Conservation (phyloP, 257 asterid genomes). For the Jacaranda copaia region DNA sequence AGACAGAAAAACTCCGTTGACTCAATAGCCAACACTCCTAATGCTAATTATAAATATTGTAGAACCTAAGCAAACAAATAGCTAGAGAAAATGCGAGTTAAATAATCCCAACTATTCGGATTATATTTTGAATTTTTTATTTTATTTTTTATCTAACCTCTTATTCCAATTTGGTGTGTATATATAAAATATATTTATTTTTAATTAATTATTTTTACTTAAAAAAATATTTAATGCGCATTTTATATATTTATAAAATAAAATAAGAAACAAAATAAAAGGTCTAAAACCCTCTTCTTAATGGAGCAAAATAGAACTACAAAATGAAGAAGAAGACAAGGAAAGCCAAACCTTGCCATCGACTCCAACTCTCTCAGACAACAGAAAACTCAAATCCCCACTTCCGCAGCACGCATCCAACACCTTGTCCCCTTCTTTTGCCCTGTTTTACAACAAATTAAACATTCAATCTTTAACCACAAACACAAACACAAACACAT, state of each 20-base stretch:
- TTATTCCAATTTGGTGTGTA: too few relatives aligned
- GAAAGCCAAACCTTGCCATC: slow-evolving; percentile 55
- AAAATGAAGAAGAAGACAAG: slow-evolving; percentile 18
- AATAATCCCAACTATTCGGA: background rate
- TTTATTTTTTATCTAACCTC: too few relatives aligned
- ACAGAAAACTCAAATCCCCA: slow-evolving; percentile 71
- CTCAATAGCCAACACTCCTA: background rate
- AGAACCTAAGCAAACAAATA: background rate
- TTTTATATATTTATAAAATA: too few relatives aligned
- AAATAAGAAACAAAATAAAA: too few relatives aligned
- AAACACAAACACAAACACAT: background rate
- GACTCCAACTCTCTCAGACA: slow-evolving; percentile 63
- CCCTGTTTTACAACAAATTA: slow-evolving; percentile 43
- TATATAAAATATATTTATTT: too few relatives aligned
- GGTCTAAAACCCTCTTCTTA: background rate
- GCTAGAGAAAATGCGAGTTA: background rate
- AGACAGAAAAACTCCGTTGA: background rate
- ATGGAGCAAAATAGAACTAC: background rate
- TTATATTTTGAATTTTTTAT: too few relatives aligned
- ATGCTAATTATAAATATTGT: too few relatives aligned
- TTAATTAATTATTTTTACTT: too few relatives aligned
- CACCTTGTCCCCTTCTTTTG: slow-evolving; percentile 58
- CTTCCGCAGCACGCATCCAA: slow-evolving; percentile 78
- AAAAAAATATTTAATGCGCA: too few relatives aligned
- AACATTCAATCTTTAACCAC: too few relatives aligned